A percentile compares a stretch with the other conserved stretches of the same genome.
Conservation (phyloP, 2,329 filamentous ascomycete genomes). For the Sporothrix curviconia region DNA sequence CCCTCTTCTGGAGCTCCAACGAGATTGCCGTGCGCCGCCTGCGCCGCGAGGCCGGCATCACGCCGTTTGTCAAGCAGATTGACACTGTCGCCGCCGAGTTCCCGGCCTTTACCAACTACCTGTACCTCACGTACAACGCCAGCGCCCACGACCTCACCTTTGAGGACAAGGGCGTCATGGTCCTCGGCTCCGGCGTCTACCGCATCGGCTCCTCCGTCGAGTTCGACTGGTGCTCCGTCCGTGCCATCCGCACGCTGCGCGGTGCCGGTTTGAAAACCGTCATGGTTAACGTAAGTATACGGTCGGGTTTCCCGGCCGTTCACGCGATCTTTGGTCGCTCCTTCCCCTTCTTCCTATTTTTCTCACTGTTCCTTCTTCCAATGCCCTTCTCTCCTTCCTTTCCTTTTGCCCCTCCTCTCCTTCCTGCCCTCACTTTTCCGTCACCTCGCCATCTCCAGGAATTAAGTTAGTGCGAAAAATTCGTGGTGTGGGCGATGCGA, state of each 20-base stretch:
- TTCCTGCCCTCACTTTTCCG: not conserved
- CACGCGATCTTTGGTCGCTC: no score
- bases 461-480: no score
- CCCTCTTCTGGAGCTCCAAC: slow-evolving; percentile 90
- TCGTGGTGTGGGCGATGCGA: no score
- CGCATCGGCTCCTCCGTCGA: slow-evolving; percentile 96
- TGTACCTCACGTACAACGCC: slow-evolving; percentile 94
- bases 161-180: slow-evolving; percentile 89
- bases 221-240: slow-evolving; percentile 98
- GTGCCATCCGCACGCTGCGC: slow-evolving; percentile 84
- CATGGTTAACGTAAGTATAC: slow-evolving; percentile 64
- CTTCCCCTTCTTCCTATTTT: not conserved
- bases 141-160: slow-evolving; percentile 78
- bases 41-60: slow-evolving; percentile 78
- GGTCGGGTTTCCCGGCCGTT: no score
- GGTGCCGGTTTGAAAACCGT: slow-evolving; percentile 84
- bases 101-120: slow-evolving; percentile 88
- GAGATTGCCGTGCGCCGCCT: slow-evolving; percentile 81
- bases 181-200: slow-evolving; percentile 92
- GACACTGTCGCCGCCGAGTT: slow-evolving; percentile 98
- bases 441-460: not conserved
- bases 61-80: slow-evolving; percentile 92
- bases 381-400: not conserved
- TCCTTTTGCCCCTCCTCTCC: no score
- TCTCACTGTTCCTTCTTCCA: not conserved